Conservation (phyloP, 2,329 filamentous ascomycete genomes). For the Fusarium austroafricanum region DNA sequence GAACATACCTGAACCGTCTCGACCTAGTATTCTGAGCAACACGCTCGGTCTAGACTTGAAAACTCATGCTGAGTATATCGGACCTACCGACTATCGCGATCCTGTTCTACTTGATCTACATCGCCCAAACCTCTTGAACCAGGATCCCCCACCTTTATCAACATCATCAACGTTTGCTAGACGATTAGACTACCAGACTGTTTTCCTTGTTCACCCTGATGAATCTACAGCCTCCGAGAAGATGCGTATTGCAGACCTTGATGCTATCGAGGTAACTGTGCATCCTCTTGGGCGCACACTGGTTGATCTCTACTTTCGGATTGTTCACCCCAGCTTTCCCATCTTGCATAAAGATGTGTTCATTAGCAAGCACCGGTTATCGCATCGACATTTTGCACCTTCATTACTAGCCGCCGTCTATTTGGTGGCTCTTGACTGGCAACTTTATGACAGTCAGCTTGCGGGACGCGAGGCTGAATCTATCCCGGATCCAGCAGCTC, state of each 20-base stretch:
- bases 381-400: conserved; percentile 68
- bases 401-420: conserved; percentile 71
- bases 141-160: conserved; percentile 17
- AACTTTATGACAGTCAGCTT: conserved; percentile 67
- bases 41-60: conserved; percentile 67
- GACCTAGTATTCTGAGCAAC: conserved; percentile 51
- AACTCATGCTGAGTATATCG: conserved; percentile 70
- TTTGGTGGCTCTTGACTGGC: conserved; percentile 71
- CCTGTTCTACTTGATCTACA: conserved; percentile 67
- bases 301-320: conserved; percentile 74
- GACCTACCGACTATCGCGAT: conserved; percentile 69
- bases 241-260: conserved; percentile 55
- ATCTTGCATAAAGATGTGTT: conserved; percentile 71
- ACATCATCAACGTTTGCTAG: conserved; percentile 44
- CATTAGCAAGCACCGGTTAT: conserved; percentile 69
- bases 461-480: conserved; percentile 48
- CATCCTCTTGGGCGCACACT: conserved; percentile 71
- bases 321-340: conserved; percentile 69
- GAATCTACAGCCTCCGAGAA: conserved; percentile 52
- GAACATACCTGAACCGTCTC: conserved; percentile 34
- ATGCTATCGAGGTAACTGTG: conserved; percentile 70
- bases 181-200: conserved; percentile 51
- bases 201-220: conserved; percentile 53
- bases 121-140: conserved; percentile 58
- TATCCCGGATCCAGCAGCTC: conserved; percentile 47